These are phyloP conservation scores for Onygena corvina DNA, from an alignment of 2,329 filamentous ascomycete genomes.

Conservation along the genomic window DNA sequence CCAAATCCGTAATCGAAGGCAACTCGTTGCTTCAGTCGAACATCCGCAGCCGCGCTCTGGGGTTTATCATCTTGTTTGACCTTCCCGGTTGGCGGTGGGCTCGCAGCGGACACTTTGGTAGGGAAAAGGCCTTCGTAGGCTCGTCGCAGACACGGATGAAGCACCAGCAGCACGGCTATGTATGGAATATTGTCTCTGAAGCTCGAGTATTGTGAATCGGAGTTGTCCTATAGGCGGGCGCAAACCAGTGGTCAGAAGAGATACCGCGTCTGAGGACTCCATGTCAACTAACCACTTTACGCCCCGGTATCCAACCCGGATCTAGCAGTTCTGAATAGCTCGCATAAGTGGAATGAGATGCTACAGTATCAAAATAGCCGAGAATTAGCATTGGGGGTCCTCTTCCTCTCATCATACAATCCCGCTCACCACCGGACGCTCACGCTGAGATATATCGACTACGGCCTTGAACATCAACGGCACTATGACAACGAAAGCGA, in stretches of 20 bases:
- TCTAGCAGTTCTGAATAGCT: conserved; percentile 61
- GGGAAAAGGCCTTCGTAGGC: conserved; percentile 51
- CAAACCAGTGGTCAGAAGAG: neutral
- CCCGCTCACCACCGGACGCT: conserved; percentile 20
- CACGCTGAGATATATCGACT: conserved; percentile 73
- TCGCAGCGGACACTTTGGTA: conserved; percentile 26
- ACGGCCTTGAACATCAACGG: conserved; percentile 87
- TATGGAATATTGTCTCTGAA: conserved; percentile 81
- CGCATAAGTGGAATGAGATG: conserved; percentile 65
- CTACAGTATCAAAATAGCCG: conserved; percentile 36
- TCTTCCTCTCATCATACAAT: conserved; percentile 8
- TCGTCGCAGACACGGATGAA: conserved; percentile 68
- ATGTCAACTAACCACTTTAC: conserved; percentile 58
- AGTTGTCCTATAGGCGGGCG: conserved; percentile 55
- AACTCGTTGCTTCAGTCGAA: conserved; percentile 55
- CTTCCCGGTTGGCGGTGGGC: conserved; percentile 13
- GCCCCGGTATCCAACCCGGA: conserved; percentile 81
- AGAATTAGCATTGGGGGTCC: neutral
- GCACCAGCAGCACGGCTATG: conserved; percentile 57
- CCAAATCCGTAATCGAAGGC: conserved; percentile 78
- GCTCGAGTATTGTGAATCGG: conserved; percentile 72
- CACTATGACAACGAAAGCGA: conserved; percentile 53
- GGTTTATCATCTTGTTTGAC: conserved; percentile 24
- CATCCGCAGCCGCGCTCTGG: conserved; percentile 32
- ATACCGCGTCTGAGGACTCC: neutral